A percentile compares a stretch with the other conserved stretches of the same genome.
Conservation (phyloP, 2,329 filamentous ascomycete species). For the Alternaria brassicicola region DNA sequence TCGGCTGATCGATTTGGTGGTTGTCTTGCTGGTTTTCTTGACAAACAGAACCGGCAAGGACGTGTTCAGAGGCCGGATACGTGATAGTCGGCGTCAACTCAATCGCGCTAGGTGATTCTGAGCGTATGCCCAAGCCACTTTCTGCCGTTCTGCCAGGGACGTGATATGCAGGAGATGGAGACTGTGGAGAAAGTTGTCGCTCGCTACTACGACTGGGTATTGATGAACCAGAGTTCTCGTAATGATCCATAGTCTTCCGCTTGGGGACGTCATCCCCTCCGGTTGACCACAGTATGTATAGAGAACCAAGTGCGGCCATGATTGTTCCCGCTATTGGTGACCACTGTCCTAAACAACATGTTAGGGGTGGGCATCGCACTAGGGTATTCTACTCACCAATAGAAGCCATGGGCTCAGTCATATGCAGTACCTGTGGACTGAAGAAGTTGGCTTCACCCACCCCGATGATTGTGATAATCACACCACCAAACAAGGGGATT, state of each 20-base stretch:
- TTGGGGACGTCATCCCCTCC: conserved; percentile 37
- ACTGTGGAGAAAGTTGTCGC: conserved; percentile 7
- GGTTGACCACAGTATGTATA: conserved; percentile 58
- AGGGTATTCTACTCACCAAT: conserved; percentile 51
- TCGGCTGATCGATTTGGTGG: conserved; percentile 12
- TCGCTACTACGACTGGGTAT: conserved; percentile 33
- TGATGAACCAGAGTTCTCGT: conserved; percentile 3
- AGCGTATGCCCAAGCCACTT: conserved; percentile 20
- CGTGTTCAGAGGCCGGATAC: conserved; percentile 8
- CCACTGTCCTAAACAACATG: conserved; percentile 56
- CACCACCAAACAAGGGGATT: conserved; percentile 64
- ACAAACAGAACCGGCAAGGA: conserved; percentile 3
- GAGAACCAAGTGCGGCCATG: conserved; percentile 63
- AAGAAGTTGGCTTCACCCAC: conserved; percentile 70
- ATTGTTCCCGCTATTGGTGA: conserved; percentile 64
- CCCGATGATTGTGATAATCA: conserved; percentile 64
- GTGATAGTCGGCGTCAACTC: conserved; percentile 24
- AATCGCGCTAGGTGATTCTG: conserved; percentile 20
- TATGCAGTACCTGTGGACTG: conserved; percentile 60
- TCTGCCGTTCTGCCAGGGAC: not conserved
- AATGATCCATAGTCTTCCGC: conserved; percentile 11
- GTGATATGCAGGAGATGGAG: not conserved
- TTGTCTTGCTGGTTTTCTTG: not conserved
- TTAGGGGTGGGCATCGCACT: not conserved
- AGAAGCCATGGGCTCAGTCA: conserved; percentile 67